Base-by-base conservation (phyloP, 768 basidiomycete species). In the Leucocoprinus birnbaumii region DNA sequence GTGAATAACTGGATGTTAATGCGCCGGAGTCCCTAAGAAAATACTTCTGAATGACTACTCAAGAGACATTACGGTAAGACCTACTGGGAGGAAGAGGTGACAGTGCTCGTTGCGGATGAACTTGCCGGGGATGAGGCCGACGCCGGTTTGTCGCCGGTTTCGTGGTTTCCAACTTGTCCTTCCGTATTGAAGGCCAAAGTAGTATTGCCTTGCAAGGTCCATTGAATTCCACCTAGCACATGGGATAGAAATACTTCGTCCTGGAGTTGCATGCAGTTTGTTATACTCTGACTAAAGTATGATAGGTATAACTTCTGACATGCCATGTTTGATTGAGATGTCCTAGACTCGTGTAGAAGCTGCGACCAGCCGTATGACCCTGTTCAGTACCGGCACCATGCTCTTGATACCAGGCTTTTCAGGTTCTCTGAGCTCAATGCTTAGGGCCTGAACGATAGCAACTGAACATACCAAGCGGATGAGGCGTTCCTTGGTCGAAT, bases 291-390 rank as follows among this genome's bases (percentile, higher is more conserved):
- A 34, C 25, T 48, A 6, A 45, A 52, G 37, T 41, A 16, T 31
- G 6, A 31, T n/a, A 59, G 55, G 35, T 51, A 9, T 19, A 9
- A 42, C 34, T 19, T 43, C 27, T 41, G 11, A 85, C 88, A 71
- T 80, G 70, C 89, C 89, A 91, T 27, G 88, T 91, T 62, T 87
- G 84, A 61, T 84, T 85, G 50, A 84, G 69, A 65, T 95, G 92
- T 0, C 91, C 91, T 0, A 94, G 76, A 58, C 84, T 78, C 0
- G 92, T 94, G 66, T 91, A 94, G 72, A 89, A 94, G 62, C 89
- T 91, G 35, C 91, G 79, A 19, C 91, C 92, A 2, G 84, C 78
- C 38, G 65, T 62, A 22, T 76, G 66, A 18, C 74, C 68, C 24
- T 64, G 66, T 59, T 80, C 73, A 3, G 82, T 80, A 0, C 89